Evolutionary conservation across 805 yeast species (phyloP).

Genomic region (Kluyveromyces nonfermentans): DNA sequence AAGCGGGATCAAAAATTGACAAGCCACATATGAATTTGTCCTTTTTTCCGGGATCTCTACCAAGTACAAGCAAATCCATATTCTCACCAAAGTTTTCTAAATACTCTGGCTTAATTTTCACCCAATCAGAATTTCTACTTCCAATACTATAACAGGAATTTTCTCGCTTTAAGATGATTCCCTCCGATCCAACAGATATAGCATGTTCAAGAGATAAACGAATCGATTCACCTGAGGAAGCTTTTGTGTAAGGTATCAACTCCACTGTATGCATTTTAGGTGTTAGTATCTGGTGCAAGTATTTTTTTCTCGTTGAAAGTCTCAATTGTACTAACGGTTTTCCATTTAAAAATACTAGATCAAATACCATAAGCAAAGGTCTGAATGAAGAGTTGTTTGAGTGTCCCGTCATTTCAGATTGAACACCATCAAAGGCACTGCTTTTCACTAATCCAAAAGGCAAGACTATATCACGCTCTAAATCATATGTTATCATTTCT

Average conservation of each 20-base stretch:
- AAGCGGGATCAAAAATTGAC: conserved; percentile 34
- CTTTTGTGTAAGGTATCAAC: conserved; percentile 34
- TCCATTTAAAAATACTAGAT: conserved; percentile 63
- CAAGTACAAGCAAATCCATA: conserved; percentile 70
- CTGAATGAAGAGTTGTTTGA: conserved; percentile 29
- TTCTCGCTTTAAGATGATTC: conserved; percentile 65
- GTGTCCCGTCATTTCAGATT: conserved; percentile 15
- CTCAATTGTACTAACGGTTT: conserved; percentile 45
- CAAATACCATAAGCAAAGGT: conserved; percentile 63
- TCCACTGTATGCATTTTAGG: conserved; percentile 42
- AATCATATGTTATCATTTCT: conserved; percentile 87
- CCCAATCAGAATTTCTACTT: conserved; percentile 60
- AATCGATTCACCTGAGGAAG: conserved; percentile 43
- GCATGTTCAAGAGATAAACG: conserved; percentile 46
- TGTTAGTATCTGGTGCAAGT: conserved; percentile 37
- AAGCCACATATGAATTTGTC: conserved; percentile 66
- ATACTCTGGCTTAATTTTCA: conserved; percentile 88
- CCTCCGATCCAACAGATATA: conserved; percentile 63
- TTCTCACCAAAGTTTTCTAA: conserved; percentile 79
- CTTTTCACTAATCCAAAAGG: conserved; percentile 79
- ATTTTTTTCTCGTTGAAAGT: conserved; percentile 45
- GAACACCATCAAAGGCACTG: conserved; percentile 44
- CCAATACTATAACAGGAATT: conserved; percentile 50
- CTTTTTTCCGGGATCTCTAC: conserved; percentile 65
- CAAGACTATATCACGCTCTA: conserved; percentile 40